Conservation (phyloP, 495 filamentous ascomycete species). For the Penicillium desertorum region DNA sequence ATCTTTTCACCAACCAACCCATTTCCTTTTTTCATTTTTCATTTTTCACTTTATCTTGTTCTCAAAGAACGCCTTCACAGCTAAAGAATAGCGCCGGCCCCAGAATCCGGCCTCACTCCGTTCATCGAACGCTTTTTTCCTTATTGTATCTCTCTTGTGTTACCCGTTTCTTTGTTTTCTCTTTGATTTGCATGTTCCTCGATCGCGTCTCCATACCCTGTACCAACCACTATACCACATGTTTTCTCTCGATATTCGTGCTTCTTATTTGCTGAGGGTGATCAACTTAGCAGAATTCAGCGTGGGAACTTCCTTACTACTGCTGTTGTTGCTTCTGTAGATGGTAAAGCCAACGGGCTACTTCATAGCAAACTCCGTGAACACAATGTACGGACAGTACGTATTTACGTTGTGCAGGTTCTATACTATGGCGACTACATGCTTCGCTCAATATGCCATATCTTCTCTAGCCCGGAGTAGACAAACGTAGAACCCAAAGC, state of each 20-base stretch:
- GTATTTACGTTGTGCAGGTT: not conserved
- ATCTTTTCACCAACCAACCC: constrained; percentile 4
- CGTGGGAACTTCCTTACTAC: constrained; percentile 7
- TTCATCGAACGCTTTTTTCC: constrained; percentile 14
- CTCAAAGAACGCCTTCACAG: not conserved
- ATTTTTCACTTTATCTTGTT: not conserved
- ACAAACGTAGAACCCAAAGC: not conserved
- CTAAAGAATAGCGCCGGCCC: not conserved
- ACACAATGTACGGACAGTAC: not conserved
- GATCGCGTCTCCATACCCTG: constrained; percentile 28
- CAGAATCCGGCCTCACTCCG: not conserved
- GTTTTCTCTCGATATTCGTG: constrained; percentile 17
- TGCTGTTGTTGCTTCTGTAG: not conserved
- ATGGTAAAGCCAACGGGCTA: not conserved
- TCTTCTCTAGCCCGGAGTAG: not conserved
- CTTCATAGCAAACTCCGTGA: not conserved
- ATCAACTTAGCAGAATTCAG: constrained; percentile 19
- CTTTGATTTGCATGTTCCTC: constrained; percentile 2
- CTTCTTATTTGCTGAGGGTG: constrained; percentile 11
- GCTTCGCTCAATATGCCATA: not conserved
- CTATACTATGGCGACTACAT: not conserved
- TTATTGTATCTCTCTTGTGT: constrained; percentile 15
- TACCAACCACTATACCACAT: constrained; percentile 38
- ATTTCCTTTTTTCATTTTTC: constrained; percentile 9
- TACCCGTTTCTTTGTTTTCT: constrained; percentile 19